A percentile compares a stretch with the other conserved stretches of the same genome.
Evolutionary conservation across 345 rosid species (phyloP).

Genomic region (Toxicodendron radicans): DNA sequence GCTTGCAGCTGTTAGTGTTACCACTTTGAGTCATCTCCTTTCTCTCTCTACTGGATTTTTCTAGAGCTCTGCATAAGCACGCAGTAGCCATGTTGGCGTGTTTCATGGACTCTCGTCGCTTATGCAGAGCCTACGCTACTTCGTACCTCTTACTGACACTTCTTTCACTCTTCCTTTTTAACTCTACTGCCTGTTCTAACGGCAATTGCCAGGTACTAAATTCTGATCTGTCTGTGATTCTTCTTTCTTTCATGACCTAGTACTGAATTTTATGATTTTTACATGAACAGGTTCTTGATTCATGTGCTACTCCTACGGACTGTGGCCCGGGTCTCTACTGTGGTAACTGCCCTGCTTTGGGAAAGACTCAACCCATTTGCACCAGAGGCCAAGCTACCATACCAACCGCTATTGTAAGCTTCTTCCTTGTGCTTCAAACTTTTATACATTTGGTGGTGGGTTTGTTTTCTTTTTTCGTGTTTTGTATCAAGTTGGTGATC

Average conservation of each 20-base stretch:
- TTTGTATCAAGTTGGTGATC: neutral
- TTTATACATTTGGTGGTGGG: conserved; percentile 12
- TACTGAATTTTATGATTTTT: conserved; percentile 25
- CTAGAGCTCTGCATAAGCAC: conserved; percentile 47
- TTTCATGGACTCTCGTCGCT: conserved; percentile 38
- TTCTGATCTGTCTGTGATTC: conserved; percentile 27
- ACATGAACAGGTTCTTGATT: conserved; percentile 54
- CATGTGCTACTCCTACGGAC: conserved; percentile 63
- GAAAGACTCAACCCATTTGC: conserved; percentile 71
- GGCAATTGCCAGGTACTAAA: conserved; percentile 66
- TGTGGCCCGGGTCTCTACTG: conserved; percentile 81
- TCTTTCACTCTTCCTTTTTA: conserved; percentile 34
- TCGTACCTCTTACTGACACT: conserved; percentile 38
- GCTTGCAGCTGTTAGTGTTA: conserved; percentile 13
- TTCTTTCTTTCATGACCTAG: conserved; percentile 19
- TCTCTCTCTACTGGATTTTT: conserved; percentile 5
- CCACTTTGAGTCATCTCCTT: neutral
- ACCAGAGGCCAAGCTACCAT: conserved; percentile 82
- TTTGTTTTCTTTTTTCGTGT: neutral
- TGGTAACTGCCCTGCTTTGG: conserved; percentile 81
- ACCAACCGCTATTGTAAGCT: conserved; percentile 72
- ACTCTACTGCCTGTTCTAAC: conserved; percentile 53
- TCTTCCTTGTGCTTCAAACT: conserved; percentile 5
- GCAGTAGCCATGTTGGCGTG: conserved; percentile 49
- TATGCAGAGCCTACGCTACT: conserved; percentile 48